A percentile compares a stretch with the other conserved stretches of the same genome.
These are phyloP conservation scores for Xylariaceae sp. DNA, from an alignment of 2,329 filamentous ascomycete species.

Conservation along the genomic window DNA sequence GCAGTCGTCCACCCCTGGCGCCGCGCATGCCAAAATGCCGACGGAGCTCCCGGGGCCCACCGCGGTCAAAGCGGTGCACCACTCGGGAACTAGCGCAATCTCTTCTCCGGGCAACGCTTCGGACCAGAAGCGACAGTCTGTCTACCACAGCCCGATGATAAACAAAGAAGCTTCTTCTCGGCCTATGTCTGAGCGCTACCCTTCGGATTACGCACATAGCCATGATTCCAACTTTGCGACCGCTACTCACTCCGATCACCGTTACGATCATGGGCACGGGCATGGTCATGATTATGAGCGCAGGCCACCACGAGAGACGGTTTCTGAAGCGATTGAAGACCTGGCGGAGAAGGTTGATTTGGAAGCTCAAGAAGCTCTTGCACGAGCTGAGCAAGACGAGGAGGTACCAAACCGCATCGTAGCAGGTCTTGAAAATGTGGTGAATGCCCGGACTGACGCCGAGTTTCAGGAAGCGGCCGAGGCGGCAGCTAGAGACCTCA, in stretches of 20 bases:
- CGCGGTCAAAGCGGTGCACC: slow-evolving; percentile 47
- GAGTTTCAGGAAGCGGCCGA: slow-evolving; percentile 49
- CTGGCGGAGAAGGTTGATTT: slow-evolving; percentile 50
- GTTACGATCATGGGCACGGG: slow-evolving; percentile 12
- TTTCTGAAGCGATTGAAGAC: slow-evolving; percentile 63
- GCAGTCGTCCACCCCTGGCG: slow-evolving; percentile 33
- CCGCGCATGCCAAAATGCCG: slow-evolving; percentile 22
- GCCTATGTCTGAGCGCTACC: slow-evolving; percentile 27
- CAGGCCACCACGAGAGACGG: slow-evolving; percentile 54
- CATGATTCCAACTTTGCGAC: slow-evolving; percentile 10
- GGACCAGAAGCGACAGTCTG: slow-evolving; percentile 22
- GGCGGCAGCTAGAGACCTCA: slow-evolving; percentile 42
- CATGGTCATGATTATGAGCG: slow-evolving; percentile 14
- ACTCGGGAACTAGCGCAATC: slow-evolving; percentile 34
- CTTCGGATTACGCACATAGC: slow-evolving; percentile 23
- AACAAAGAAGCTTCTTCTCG: slow-evolving; percentile 38
- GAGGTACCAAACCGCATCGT: slow-evolving; percentile 44
- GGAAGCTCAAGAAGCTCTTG: slow-evolving; percentile 60
- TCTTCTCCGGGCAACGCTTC: slow-evolving; percentile 28
- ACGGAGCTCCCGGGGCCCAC: slow-evolving; percentile 30
- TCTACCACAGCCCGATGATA: slow-evolving; percentile 38
- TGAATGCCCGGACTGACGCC: slow-evolving; percentile 46
- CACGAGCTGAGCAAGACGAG: slow-evolving; percentile 47
- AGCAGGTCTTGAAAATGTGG: slow-evolving; percentile 44
- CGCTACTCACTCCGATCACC: slow-evolving; percentile 10